Evolutionary conservation across 2,329 filamentous ascomycete genomes (phyloP), one percentile per base, ranked within the genome.

Genomic region (Stromatinia cepivora): DNA sequence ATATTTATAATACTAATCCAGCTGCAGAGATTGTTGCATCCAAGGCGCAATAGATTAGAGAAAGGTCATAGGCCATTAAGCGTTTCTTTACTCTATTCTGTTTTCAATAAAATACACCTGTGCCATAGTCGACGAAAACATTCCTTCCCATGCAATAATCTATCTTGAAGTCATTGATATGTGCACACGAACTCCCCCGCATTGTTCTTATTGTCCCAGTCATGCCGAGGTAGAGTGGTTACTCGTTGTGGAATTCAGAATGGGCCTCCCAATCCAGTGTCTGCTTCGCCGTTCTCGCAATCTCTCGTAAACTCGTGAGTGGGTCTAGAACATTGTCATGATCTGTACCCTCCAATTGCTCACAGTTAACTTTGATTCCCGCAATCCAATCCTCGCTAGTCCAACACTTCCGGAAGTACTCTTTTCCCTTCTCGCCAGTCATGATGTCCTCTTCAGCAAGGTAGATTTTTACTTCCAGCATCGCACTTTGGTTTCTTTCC

Each of bases 21-120:
- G 17, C 3, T 22, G 36, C 79, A 90, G 87, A 83, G 81, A 89
- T 90, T 77, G 83, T 89, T 76, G 81, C 85, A 72, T 82, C 86
- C 79, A 89, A 89, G 83, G 81, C 86, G 75, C 83, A 88, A 87
- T 89, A 89, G 81, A 85, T 80, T 77, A 78, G 73, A 75, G 76
- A 73, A 73, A 78, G 56, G 46, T 17, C 57, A 54, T 68, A 17
- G 22, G 34, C 25, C 66, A 68, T 54, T 56, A 46, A 48, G n/a
- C 58, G 69, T 73, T 69, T 78, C 76, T 85, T 85, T 81, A 82
- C 81, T 86, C 85, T 86, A 78, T 80, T 77, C 79, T 82, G 81
- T 86, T 81, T 81, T 68, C 66, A 68, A 85, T 84, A 75, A 84
- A 56, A 61, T 70, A 82, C 84, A 82, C 78, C 79, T 88, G 85